Evolutionary conservation across 164 flowering plant genomes (phyloP), one percentile per base, ranked within the genome.

Genomic region (Vitis amurensis): DNA sequence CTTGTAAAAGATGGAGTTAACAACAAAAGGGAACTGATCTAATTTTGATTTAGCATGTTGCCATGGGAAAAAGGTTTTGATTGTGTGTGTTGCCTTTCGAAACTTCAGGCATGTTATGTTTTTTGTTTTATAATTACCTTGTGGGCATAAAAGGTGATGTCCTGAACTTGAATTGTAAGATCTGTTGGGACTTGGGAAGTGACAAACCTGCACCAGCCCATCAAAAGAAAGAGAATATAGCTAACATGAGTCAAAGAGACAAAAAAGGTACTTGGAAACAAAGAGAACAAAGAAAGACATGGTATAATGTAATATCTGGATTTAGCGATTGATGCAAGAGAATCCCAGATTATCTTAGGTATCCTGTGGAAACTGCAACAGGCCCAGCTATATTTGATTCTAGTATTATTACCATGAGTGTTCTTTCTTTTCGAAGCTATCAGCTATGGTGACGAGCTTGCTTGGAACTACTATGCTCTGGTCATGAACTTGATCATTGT

Each of bases 161-260:
- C 88, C 63, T 84, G 77, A 58, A 92, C 86, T 73, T 83, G 90
- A 67, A 92, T 73, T 48, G 79, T 71, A 8, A 90, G 75, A 76
- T 92, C 98, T 55, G 91, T 81, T 23, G 94, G 91, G 69, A 84
- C 74, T 61, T 88, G 85, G 76, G 94, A 81, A 58, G 76, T 76
- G 64, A 82, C 83, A 74, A 76, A 84, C 91, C 98, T 92, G 89
- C 82, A 85, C 16, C 30, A 69, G 30, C 9, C n/a, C 51, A 74
- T 31, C 14, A 53, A 23, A 47, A 17, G 14, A 63, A 68, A 49
- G 1, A 57, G 50, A 49, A 72, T 10, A 50, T 8, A 50, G 14
- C 27, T 9, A 13, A 17, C 11, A 61, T 48, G 12, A 52, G 8
- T 14, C 49, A 53, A 15, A 50, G 47, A 19, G 2, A 72, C 9